These are phyloP conservation scores for Neurospora sp. DNA, from an alignment of 495 filamentous ascomycete species.

Conservation along the genomic window DNA sequence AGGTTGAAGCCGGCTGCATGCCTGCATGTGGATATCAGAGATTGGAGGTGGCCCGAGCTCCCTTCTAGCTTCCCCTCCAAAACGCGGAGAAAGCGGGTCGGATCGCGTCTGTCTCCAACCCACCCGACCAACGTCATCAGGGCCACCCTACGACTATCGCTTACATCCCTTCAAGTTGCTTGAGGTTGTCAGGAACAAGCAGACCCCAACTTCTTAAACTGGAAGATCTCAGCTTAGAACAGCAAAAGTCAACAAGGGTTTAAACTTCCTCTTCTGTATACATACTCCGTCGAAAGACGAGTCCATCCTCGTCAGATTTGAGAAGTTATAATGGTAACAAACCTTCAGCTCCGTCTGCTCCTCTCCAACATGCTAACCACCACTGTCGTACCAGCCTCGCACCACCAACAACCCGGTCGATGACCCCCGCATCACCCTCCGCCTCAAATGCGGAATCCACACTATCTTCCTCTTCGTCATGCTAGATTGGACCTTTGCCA, in stretches of 20 bases:
- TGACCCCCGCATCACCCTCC: constrained; percentile 49
- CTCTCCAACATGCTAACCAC: not conserved
- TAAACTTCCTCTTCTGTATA: no score
- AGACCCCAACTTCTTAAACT: not conserved
- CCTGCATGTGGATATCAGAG: constrained; percentile 5
- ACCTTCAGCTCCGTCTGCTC: not conserved
- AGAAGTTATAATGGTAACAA: not conserved
- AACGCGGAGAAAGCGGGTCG: not conserved
- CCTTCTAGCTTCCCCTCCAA: constrained; percentile 1
- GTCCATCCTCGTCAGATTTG: not conserved
- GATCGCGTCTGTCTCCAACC: not conserved
- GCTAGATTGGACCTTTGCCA: constrained; percentile 47
- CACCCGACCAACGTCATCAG: not conserved
- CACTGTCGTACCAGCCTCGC: constrained; percentile 2
- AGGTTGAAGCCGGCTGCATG: constrained; percentile 16
- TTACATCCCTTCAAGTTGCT: not conserved
- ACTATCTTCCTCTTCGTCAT: constrained; percentile 66
- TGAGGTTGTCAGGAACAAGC: not conserved
- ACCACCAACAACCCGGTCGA: constrained; percentile 8
- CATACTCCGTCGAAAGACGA: not conserved
- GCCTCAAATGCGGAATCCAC: constrained; percentile 69
- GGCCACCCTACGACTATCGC: not conserved
- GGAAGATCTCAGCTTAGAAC: not conserved
- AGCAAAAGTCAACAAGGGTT: not conserved
- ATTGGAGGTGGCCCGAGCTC: constrained; percentile 15